Evolutionary conservation across 805 yeast genomes (phyloP).

Genomic region (Groenewaldozyma salmanticensis): DNA sequence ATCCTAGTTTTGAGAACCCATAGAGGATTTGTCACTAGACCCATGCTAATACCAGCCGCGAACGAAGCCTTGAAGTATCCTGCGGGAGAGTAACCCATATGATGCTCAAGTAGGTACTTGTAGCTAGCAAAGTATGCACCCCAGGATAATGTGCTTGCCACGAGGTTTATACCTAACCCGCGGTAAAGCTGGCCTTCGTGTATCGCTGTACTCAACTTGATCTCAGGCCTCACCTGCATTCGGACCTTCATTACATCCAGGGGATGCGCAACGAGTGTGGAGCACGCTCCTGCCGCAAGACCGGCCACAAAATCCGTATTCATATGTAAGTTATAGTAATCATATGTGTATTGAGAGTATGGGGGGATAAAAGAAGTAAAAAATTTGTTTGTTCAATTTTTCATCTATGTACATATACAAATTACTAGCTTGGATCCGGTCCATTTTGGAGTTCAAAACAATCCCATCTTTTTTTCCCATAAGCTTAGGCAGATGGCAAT

Average conservation of each 20-base stretch:
- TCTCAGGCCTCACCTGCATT: conserved; percentile 45
- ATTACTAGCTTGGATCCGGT: background rate
- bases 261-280: conserved; percentile 82
- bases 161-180: conserved; percentile 68
- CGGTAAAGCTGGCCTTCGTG: conserved; percentile 38
- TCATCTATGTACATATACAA: background rate
- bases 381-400: too few relatives aligned
- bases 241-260: conserved; percentile 77
- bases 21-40: conserved; percentile 77
- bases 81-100: conserved; percentile 21
- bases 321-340: too few relatives aligned
- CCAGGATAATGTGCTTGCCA: conserved; percentile 88
- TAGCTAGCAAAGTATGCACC: conserved; percentile 75
- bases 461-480: too few relatives aligned
- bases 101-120: conserved; percentile 14
- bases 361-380: too few relatives aligned
- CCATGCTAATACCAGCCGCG: conserved; percentile 65
- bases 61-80: conserved; percentile 45
- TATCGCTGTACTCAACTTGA: background rate
- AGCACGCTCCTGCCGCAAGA: conserved; percentile 65
- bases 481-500: conserved; percentile 55
- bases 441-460: too few relatives aligned
- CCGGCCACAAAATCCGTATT: conserved; percentile 53
- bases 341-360: too few relatives aligned
- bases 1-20: conserved; percentile 95